phyloP scores from a whole-genome alignment of 169 alveolate species.

The Besnoitia besnoiti region DNA sequence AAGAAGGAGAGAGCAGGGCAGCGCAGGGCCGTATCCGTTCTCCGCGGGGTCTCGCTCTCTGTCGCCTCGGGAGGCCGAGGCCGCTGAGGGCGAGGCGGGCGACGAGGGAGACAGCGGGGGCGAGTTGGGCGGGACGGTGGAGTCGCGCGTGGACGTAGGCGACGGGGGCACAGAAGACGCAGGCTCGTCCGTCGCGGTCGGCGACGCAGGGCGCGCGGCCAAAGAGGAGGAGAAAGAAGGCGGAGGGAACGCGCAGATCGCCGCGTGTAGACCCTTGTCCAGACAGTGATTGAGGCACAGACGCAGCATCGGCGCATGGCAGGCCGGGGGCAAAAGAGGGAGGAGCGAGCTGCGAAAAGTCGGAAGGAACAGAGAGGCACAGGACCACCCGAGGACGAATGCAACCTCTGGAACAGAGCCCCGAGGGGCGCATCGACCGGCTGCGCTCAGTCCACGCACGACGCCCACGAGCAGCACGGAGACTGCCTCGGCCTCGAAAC shows the following conservation, averaged over 20 bases:
- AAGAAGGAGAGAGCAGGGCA: not conserved
- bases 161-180: not conserved
- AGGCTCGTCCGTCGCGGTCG: too few relatives aligned
- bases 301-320: slow-evolving; percentile 17
- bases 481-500: too few relatives aligned
- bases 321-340: slow-evolving; percentile 11
- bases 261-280: not conserved
- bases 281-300: slow-evolving; percentile 3
- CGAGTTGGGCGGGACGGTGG: not conserved
- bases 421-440: too few relatives aligned
- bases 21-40: not conserved
- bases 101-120: not conserved
- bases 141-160: not conserved
- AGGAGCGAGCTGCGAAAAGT: not conserved
- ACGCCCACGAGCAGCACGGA: too few relatives aligned
- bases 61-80: not conserved
- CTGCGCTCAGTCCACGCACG: too few relatives aligned
- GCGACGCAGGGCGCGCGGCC: too few relatives aligned
- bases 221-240: not conserved
- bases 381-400: not conserved
- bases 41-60: not conserved
- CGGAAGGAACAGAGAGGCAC: not conserved
- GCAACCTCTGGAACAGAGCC: too few relatives aligned
- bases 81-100: not conserved
- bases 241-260: not conserved